These are phyloP conservation scores for Larix kaempferi DNA, from an alignment of 75 land plant genomes.

Conservation along the genomic window DNA sequence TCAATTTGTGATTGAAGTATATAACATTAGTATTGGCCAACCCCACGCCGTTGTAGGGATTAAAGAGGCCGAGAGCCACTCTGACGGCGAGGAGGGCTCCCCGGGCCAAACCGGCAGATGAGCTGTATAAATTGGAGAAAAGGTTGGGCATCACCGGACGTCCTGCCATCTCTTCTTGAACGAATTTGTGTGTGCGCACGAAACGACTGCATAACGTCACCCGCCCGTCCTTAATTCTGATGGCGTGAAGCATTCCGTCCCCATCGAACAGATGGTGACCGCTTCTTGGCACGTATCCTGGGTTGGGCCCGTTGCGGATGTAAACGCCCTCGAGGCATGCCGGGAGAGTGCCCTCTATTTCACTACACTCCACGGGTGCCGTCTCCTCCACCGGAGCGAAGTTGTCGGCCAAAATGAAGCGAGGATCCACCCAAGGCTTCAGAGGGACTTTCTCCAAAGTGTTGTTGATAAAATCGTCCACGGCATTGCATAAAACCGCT, in stretches of 20 bases:
- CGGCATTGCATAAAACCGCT: slow-evolving; percentile 20
- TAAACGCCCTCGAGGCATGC: slow-evolving; percentile 46
- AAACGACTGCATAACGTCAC: slow-evolving; percentile 63
- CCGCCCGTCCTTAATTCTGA: neutral
- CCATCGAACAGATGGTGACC: slow-evolving; percentile 79
- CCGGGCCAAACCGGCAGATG: slow-evolving; percentile 42
- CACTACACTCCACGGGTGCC: slow-evolving; percentile 36
- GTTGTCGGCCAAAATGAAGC: slow-evolving; percentile 36
- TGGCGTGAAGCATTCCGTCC: slow-evolving; percentile 87
- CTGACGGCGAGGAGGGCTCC: slow-evolving; percentile 30
- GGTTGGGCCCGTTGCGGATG: slow-evolving; percentile 82
- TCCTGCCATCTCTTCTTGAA: slow-evolving; percentile 47
- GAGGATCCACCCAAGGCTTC: slow-evolving; percentile 44
- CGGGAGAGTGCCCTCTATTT: slow-evolving; percentile 42
- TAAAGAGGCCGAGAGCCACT: slow-evolving; percentile 31
- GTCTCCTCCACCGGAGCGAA: slow-evolving; percentile 67
- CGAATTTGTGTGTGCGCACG: slow-evolving; percentile 51
- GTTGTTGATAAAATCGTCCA: slow-evolving; percentile 46
- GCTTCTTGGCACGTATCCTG: slow-evolving; percentile 41
- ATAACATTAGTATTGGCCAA: slow-evolving; percentile 60
- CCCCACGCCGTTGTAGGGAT: slow-evolving; percentile 45
- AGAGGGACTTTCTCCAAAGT: slow-evolving; percentile 28
- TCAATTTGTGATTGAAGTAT: slow-evolving; percentile 34
- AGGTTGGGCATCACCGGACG: slow-evolving; percentile 40
- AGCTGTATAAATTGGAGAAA: slow-evolving; percentile 43